Conservation (phyloP, 805 yeast species). For the Nakazawaea siamensis region DNA sequence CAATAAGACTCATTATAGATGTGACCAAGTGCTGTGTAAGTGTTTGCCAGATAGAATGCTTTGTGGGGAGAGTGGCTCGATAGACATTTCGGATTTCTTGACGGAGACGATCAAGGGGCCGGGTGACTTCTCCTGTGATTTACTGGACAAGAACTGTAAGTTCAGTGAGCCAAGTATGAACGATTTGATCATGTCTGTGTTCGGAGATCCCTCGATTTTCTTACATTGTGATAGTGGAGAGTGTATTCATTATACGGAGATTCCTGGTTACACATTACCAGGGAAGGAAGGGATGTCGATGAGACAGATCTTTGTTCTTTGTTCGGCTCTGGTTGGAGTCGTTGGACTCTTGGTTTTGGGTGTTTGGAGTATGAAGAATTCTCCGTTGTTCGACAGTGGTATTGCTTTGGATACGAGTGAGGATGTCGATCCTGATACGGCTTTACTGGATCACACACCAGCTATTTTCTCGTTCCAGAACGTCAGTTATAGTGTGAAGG, state of each 20-base stretch:
- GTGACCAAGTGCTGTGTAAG: conserved; percentile 73
- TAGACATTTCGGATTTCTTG: conserved; percentile 88
- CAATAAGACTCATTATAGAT: conserved; percentile 69
- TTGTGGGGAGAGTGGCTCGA: conserved; percentile 91
- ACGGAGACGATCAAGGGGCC: conserved; percentile 90
- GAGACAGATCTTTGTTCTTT: conserved; percentile 37
- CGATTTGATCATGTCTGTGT: conserved; percentile 78
- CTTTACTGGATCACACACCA: conserved; percentile 52
- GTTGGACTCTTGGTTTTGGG: conserved; percentile 34
- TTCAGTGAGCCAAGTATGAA: conserved; percentile 97
- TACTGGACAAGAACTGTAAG: conserved; percentile 50
- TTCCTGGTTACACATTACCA: conserved; percentile 84
- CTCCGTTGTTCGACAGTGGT: conserved; percentile 46
- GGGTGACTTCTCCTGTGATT: conserved; percentile 81
- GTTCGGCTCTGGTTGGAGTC: conserved; percentile 31
- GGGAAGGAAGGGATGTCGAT: conserved; percentile 34
- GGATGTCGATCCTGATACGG: conserved; percentile 32
- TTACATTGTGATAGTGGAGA: conserved; percentile 80
- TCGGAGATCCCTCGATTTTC: conserved; percentile 91
- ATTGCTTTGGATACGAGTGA: conserved; percentile 17
- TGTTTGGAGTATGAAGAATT: conserved; percentile 42
- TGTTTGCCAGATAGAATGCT: conserved; percentile 90
- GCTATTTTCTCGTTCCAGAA: conserved; percentile 71
- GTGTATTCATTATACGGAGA: conserved; percentile 84
- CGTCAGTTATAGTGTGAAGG: conserved; percentile 52